These are phyloP conservation scores for Phialocephala subalpina DNA, from an alignment of 2,329 filamentous ascomycete genomes.

Conservation along the genomic window DNA sequence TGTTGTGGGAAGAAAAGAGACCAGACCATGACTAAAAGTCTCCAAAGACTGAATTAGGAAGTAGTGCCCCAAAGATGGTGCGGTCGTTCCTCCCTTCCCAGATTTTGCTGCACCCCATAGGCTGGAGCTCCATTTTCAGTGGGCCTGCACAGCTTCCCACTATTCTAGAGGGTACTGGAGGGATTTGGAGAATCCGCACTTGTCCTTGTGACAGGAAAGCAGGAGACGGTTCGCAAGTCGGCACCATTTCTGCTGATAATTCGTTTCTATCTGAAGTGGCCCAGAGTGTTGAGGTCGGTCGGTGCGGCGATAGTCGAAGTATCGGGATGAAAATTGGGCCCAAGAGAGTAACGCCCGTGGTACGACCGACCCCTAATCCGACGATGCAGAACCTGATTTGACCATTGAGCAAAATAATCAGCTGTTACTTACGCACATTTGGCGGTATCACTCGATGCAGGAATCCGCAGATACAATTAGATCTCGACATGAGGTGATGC, in stretches of 20 bases:
- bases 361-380: constrained; percentile 3
- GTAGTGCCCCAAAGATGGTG: constrained; percentile 1
- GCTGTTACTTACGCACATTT: background rate
- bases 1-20: background rate
- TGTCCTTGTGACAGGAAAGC: constrained; percentile 1
- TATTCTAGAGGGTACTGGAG: constrained; percentile 14
- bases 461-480: background rate
- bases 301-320: background rate
- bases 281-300: background rate
- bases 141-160: constrained; percentile 5
- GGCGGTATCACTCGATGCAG: constrained; percentile 2
- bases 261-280: background rate
- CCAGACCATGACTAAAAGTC: background rate
- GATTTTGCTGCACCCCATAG: background rate
- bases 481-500: background rate
- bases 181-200: constrained; percentile 3
- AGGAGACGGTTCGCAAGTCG: constrained; percentile 5
- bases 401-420: background rate
- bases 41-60: background rate
- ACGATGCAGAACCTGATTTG: background rate
- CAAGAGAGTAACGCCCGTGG: background rate
- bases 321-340: constrained; percentile 14
- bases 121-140: background rate
- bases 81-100: background rate
- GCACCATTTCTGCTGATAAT: background rate